Conservation (phyloP, 1,284 basidiomycete species). For the Peniophora sp. region DNA sequence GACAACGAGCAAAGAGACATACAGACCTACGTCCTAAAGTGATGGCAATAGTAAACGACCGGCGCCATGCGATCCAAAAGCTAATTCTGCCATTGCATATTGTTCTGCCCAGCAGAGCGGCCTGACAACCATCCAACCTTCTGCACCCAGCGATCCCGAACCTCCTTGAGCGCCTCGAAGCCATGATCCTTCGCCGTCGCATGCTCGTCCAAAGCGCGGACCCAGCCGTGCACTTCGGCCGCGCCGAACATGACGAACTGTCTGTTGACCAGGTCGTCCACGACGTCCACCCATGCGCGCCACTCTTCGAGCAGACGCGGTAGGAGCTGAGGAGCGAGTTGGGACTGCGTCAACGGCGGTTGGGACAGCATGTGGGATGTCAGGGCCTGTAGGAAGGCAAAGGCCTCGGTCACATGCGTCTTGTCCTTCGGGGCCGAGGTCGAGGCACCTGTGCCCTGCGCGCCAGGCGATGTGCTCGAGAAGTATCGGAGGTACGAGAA, state of each 20-base stretch:
- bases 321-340: slow-evolving; percentile 47
- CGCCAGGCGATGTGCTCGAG: slow-evolving; percentile 34
- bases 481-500: slow-evolving; percentile 79
- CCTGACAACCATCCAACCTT: slow-evolving; percentile 75
- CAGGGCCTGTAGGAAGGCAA: slow-evolving; percentile 57
- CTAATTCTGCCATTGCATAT: slow-evolving; percentile 50
- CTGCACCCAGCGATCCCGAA: slow-evolving; percentile 62
- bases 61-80: not conserved
- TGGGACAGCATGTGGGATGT: slow-evolving; percentile 61
- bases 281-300: slow-evolving; percentile 64
- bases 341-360: slow-evolving; percentile 53
- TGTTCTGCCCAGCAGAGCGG: slow-evolving; percentile 27
- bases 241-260: slow-evolving; percentile 72
- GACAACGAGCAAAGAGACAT: too few species aligned
- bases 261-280: slow-evolving; percentile 62
- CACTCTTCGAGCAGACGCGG: slow-evolving; percentile 64
- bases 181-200: slow-evolving; percentile 44
- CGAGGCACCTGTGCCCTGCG: not conserved
- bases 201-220: slow-evolving; percentile 56
- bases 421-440: slow-evolving; percentile 38
- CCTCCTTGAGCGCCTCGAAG: slow-evolving; percentile 42
- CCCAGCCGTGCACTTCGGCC: slow-evolving; percentile 62
- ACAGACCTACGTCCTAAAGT: too few species aligned
- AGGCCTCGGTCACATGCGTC: slow-evolving; percentile 65
- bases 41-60: too few species aligned